These are phyloP conservation scores for Eucommia ulmoides DNA, from an alignment of 257 asterid genomes.

Conservation along the genomic window DNA sequence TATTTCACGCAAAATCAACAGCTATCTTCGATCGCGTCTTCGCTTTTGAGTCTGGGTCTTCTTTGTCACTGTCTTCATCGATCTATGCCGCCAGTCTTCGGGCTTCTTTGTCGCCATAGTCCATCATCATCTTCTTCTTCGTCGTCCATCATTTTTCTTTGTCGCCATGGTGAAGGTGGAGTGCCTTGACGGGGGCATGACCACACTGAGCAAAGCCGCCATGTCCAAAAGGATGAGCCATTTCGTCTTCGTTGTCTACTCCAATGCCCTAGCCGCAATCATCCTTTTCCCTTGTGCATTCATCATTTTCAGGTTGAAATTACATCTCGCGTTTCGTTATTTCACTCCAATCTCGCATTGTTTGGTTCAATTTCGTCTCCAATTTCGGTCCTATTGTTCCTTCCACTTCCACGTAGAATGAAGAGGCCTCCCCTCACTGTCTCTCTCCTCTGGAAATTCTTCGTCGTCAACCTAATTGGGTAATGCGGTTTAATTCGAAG, in stretches of 20 bases:
- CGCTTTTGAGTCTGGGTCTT: no score
- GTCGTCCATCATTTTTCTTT: no score
- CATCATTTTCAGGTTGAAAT: constrained; percentile 15
- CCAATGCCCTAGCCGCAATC: constrained; percentile 20
- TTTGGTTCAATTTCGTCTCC: no score
- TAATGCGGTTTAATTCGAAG: constrained; percentile 4
- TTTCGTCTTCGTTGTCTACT: constrained; percentile 24
- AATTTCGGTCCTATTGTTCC: background rate
- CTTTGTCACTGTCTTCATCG: no score
- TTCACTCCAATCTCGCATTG: background rate
- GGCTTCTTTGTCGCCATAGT: no score
- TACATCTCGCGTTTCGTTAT: background rate
- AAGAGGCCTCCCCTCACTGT: constrained; percentile 15
- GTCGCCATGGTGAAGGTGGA: constrained; percentile 20
- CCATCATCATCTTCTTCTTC: no score
- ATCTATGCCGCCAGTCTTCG: no score
- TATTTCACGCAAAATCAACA: no score
- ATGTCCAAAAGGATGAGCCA: constrained; percentile 18
- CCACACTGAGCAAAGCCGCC: constrained; percentile 27
- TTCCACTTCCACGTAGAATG: no score
- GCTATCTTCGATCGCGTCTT: no score
- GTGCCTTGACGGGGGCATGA: constrained; percentile 13
- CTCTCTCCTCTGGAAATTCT: constrained; percentile 12
- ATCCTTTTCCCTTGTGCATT: constrained; percentile 20
- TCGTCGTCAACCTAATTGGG: constrained; percentile 26